Evolutionary conservation across 345 rosid species (phyloP).

Genomic region (Populus pruinosa): DNA sequence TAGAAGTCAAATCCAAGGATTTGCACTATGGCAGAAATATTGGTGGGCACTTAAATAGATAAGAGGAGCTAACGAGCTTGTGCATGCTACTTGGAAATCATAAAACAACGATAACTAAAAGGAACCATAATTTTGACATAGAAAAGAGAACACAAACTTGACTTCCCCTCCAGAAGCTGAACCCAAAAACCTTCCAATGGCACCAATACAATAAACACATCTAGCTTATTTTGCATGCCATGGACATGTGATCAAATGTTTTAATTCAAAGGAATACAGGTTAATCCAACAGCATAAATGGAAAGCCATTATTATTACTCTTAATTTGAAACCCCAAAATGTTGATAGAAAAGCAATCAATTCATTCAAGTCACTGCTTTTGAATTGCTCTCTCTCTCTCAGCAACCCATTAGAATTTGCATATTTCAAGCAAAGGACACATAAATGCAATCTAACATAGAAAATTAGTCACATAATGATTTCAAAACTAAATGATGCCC

Average conservation of each 20-base stretch:
- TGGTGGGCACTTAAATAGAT: background rate
- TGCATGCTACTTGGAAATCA: background rate
- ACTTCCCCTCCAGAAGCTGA: background rate
- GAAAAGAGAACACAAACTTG: background rate
- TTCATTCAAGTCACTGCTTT: no score
- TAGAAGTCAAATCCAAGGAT: background rate
- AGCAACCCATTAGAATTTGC: background rate
- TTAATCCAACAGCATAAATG: background rate
- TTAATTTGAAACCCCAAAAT: background rate
- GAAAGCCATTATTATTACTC: no score
- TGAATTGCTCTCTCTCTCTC: background rate
- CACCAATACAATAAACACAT: background rate
- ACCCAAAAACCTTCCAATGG: background rate
- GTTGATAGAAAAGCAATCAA: background rate
- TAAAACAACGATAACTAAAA: background rate
- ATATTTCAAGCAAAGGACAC: background rate
- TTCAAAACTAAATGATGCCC: background rate
- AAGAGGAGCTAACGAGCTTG: background rate
- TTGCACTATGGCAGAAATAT: background rate
- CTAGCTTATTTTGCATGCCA: background rate
- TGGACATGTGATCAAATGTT: background rate
- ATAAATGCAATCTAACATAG: no score
- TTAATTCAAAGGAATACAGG: background rate
- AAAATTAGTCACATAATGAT: background rate
- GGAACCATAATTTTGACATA: background rate